A percentile compares a stretch with the other conserved stretches of the same genome.
Conservation (phyloP, 495 filamentous ascomycete species). For the Cercophora newfieldiana region DNA sequence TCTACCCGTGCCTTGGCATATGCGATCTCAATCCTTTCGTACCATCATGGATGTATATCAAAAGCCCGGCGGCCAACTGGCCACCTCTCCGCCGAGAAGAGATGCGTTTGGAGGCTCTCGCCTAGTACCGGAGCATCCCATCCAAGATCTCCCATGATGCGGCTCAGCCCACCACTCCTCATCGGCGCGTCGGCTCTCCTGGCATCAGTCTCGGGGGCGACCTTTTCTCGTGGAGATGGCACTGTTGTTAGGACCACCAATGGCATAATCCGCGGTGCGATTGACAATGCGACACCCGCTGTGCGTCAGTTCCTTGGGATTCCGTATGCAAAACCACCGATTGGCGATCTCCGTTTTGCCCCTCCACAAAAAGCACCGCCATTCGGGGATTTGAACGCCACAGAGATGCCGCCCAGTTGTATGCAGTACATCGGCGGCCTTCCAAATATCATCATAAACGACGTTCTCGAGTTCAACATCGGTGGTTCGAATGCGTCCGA, state of each 20-base stretch:
- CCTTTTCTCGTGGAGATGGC: neutral
- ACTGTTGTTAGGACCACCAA: neutral
- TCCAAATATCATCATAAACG: neutral
- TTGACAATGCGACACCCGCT: constrained; percentile 10
- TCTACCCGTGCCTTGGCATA: neutral
- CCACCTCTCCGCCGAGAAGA: neutral
- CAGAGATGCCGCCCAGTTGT: constrained; percentile 26
- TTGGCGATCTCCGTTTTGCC: constrained; percentile 50
- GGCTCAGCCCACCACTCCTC: neutral
- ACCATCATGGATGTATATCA: neutral
- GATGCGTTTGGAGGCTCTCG: too few relatives aligned
- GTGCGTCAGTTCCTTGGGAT: constrained; percentile 54
- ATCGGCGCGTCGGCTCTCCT: neutral
- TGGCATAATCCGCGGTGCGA: constrained; percentile 17
- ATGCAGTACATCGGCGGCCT: neutral
- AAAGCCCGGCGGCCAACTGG: neutral
- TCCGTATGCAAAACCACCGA: constrained; percentile 54
- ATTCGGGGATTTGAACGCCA: constrained; percentile 20
- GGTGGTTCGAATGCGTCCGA: neutral
- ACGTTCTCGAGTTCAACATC: constrained; percentile 4
- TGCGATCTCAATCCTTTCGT: neutral
- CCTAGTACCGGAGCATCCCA: too few relatives aligned
- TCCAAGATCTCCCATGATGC: too few relatives aligned
- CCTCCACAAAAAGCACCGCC: constrained; percentile 23
- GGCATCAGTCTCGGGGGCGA: neutral